Conservation (phyloP, 1,284 basidiomycete species). For the Microbotryomycetes sp. region DNA sequence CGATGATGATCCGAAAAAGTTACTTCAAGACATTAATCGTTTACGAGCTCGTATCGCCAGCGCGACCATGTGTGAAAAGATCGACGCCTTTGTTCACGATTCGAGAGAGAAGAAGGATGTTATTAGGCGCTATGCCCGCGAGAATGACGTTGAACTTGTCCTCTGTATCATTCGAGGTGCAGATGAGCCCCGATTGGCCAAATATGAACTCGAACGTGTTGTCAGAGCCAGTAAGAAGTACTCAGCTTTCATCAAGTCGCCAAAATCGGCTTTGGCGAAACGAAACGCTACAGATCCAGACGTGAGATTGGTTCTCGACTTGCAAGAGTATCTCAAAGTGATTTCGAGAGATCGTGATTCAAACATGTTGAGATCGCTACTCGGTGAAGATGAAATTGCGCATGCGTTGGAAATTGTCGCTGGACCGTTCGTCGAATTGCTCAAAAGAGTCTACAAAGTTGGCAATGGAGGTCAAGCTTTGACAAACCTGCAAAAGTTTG, state of each 20-base stretch:
- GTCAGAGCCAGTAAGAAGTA: constrained; percentile 24
- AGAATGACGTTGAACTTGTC: constrained; percentile 33
- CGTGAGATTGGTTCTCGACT: constrained; percentile 35
- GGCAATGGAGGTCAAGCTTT: constrained; percentile 27
- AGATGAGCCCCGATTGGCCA: constrained; percentile 34
- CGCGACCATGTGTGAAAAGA: constrained; percentile 34
- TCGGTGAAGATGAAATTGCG: constrained; percentile 29
- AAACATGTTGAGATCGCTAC: constrained; percentile 26
- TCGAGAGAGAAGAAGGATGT: constrained; percentile 29
- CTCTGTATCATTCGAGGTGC: constrained; percentile 35
- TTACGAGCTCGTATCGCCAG: constrained; percentile 29
- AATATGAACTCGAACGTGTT: constrained; percentile 33
- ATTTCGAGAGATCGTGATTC: constrained; percentile 31
- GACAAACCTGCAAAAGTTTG: constrained; percentile 29
- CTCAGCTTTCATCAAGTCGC: constrained; percentile 26
- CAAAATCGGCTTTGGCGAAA: constrained; percentile 24
- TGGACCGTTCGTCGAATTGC: constrained; percentile 26
- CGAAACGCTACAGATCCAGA: constrained; percentile 27
- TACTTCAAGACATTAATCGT: constrained; percentile 26
- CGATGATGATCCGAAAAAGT: constrained; percentile 25
- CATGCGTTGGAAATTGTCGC: constrained; percentile 30
- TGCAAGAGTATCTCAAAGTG: constrained; percentile 29
- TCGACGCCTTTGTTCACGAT: constrained; percentile 30
- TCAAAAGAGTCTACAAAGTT: constrained; percentile 30
- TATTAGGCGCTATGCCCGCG: constrained; percentile 32